Percentiles rank a stretch among this genome's conserved stretches.
Conservation (phyloP, 495 filamentous ascomycete species). For the Amniculicola lignicola region DNA sequence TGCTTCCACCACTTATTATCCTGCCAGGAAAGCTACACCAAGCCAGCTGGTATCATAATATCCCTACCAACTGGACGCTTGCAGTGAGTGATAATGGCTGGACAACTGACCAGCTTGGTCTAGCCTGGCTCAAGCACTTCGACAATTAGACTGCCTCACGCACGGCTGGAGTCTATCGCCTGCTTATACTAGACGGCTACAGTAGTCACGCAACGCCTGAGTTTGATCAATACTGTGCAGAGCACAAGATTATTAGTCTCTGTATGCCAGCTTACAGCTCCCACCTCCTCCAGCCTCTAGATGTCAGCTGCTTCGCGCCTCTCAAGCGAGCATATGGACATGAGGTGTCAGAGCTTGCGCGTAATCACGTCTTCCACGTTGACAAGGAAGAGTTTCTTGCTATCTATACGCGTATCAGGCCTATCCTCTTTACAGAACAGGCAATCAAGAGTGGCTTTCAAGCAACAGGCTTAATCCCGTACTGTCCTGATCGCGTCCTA, state of each 20-base stretch:
- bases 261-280: neutral
- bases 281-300: conserved; percentile 3
- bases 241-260: neutral
- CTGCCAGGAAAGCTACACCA: neutral
- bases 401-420: neutral
- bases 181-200: neutral
- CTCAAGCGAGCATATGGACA: conserved; percentile 2
- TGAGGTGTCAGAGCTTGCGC: conserved; percentile 7
- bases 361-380: neutral
- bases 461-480: conserved; percentile 4
- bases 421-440: conserved; percentile 1
- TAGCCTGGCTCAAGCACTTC: conserved; percentile 20
- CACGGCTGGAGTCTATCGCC: neutral
- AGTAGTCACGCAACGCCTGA: neutral
- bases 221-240: conserved; percentile 5
- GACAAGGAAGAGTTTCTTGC: conserved; percentile 8
- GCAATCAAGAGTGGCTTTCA: neutral
- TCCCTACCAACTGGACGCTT: conserved; percentile 19
- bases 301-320: conserved; percentile 12
- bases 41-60: conserved; percentile 28
- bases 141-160: neutral
- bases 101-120: conserved; percentile 35
- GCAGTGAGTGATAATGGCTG: conserved; percentile 32
- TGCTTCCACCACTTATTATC: neutral
- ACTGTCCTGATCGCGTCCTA: conserved; percentile 1